phyloP scores from a whole-genome alignment of 228 moss, liverwort and hornwort species.

The Sphagnum fallax region DNA sequence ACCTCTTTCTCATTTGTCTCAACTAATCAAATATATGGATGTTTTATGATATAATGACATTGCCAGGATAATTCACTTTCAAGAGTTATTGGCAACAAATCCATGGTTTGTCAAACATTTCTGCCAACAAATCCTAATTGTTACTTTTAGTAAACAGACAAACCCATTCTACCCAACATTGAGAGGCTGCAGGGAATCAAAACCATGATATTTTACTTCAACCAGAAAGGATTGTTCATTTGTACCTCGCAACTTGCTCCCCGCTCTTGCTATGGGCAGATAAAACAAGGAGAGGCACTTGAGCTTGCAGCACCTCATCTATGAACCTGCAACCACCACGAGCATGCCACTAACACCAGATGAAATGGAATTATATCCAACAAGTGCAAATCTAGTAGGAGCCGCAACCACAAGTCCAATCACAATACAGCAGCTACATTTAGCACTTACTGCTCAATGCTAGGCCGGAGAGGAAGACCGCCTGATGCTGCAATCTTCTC shows the following conservation, averaged over 20 bases:
- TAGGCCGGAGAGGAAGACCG: conserved; percentile 68
- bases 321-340: conserved; percentile 55
- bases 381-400: not conserved
- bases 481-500: conserved; percentile 57
- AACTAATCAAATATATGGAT: no score
- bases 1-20: no score
- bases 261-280: conserved; percentile 77
- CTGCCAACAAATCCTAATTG: no score
- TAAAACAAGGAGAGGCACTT: conserved; percentile 64
- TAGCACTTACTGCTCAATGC: conserved; percentile 56
- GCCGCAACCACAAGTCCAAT: not conserved
- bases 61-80: no score
- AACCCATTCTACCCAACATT: no score
- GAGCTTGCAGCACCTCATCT: conserved; percentile 73
- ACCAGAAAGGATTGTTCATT: no score
- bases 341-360: not conserved
- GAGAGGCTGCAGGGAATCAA: no score
- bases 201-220: no score
- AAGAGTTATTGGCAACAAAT: no score
- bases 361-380: not conserved
- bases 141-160: no score
- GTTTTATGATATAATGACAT: no score
- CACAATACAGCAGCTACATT: not conserved
- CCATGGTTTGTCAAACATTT: no score
- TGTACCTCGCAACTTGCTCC: conserved; percentile 76